Evolutionary conservation across 169 alveolate genomes (phyloP).

Genomic region (Eimeria tenella): DNA sequence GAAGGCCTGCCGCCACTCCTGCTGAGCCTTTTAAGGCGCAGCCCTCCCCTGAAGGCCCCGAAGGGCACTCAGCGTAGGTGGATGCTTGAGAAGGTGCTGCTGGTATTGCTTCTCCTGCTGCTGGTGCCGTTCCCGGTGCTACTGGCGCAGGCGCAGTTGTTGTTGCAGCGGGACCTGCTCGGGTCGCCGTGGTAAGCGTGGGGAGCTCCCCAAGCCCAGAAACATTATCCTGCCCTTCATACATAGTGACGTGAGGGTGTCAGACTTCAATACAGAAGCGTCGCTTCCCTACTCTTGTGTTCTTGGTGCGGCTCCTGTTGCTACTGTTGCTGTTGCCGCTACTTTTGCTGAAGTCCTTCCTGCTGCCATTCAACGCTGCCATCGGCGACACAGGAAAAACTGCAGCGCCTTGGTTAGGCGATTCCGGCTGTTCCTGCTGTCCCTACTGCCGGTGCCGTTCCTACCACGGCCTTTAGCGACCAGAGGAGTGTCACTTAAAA

Average conservation of each 20-base stretch:
- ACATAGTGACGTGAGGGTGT: not conserved
- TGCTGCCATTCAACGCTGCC: constrained; percentile 6
- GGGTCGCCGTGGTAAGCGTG: not conserved
- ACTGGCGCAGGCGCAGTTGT: not conserved
- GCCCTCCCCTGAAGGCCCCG: not conserved
- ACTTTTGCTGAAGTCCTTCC: constrained; percentile 8
- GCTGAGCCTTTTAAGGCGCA: not conserved
- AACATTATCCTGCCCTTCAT: not conserved
- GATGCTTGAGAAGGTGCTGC: not conserved
- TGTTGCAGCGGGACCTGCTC: not conserved
- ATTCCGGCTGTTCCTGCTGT: constrained; percentile 15
- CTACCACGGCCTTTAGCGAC: not conserved
- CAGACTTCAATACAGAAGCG: not conserved
- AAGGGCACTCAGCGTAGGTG: not conserved
- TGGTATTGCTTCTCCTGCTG: constrained; percentile 27
- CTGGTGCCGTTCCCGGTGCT: constrained; percentile 14
- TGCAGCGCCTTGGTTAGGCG: not conserved
- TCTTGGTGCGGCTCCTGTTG: not conserved
- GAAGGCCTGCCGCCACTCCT: not conserved
- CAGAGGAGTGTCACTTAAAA: not conserved
- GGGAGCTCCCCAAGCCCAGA: not conserved
- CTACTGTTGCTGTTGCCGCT: not conserved
- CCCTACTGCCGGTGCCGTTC: not conserved
- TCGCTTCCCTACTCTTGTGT: not conserved
- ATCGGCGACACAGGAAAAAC: not conserved